Conservation (phyloP, 2,329 filamentous ascomycete genomes). For the Trichoderma aggressivum region DNA sequence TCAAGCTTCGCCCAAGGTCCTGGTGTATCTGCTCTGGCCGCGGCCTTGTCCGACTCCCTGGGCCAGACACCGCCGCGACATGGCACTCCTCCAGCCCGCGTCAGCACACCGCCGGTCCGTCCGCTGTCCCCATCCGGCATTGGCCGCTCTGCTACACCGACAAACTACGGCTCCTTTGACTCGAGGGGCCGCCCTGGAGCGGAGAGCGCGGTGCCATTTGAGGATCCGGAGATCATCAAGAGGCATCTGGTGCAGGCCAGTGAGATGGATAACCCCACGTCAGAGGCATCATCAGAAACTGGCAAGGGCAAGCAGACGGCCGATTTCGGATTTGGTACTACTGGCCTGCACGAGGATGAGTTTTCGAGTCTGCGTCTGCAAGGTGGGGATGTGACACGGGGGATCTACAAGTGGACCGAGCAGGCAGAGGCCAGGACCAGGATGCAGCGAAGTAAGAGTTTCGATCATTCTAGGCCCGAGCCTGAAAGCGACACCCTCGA, state of each 20-base stretch:
- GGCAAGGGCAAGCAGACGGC: constrained; percentile 56
- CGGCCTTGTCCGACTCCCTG: constrained; percentile 74
- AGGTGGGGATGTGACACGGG: constrained; percentile 89
- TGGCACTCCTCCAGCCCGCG: constrained; percentile 60
- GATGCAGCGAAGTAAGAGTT: constrained; percentile 81
- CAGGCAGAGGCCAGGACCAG: constrained; percentile 70
- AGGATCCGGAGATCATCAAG: constrained; percentile 88
- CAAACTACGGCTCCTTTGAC: constrained; percentile 85
- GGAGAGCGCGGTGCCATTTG: constrained; percentile 57
- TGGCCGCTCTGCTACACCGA: constrained; percentile 52
- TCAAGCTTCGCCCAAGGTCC: constrained; percentile 67
- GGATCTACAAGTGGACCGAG: constrained; percentile 96
- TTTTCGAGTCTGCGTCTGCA: constrained; percentile 93
- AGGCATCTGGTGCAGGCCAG: constrained; percentile 77
- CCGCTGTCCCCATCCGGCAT: constrained; percentile 37
- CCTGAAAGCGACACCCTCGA: constrained; percentile 78
- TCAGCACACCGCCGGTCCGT: constrained; percentile 53
- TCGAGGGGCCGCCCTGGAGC: constrained; percentile 55
- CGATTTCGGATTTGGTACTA: constrained; percentile 30
- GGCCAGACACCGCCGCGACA: constrained; percentile 68
- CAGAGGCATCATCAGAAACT: constrained; percentile 45
- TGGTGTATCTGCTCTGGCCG: constrained; percentile 82
- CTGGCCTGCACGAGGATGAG: constrained; percentile 63
- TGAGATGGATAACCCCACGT: constrained; percentile 43
- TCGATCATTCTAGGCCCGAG: constrained; percentile 71